Percentiles rank a stretch among this genome's conserved stretches.
These are phyloP conservation scores for Mycena galericulata DNA, from an alignment of 768 basidiomycete species.

Conservation along the genomic window DNA sequence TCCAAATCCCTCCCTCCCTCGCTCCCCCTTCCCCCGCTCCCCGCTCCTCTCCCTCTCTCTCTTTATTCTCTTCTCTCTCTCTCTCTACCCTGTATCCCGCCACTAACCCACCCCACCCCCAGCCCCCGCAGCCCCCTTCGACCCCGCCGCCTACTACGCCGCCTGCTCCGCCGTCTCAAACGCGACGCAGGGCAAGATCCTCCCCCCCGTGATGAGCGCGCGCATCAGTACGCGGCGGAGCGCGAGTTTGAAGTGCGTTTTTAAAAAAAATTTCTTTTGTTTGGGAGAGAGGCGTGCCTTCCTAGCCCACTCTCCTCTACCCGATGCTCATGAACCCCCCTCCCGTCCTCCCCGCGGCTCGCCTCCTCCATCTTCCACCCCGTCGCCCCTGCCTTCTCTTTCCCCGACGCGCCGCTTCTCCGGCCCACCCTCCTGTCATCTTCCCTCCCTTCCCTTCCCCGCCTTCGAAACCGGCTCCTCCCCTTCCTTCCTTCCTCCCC, in stretches of 20 bases:
- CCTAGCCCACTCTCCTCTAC: not conserved
- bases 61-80: no score
- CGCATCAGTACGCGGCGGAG: slow-evolving; percentile 80
- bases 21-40: no score
- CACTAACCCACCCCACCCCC: no score
- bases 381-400: not conserved
- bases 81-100: no score
- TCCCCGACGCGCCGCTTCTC: not conserved
- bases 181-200: slow-evolving; percentile 70
- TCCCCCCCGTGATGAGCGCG: slow-evolving; percentile 88
- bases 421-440: not conserved
- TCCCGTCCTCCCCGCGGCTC: no score
- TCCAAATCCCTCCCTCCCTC: no score
- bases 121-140: slow-evolving; percentile 54
- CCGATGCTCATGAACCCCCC: not conserved
- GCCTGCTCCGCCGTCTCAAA: slow-evolving; percentile 84
- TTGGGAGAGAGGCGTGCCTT: not conserved
- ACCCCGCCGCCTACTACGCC: slow-evolving; percentile 63
- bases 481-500: not conserved
- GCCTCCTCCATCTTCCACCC: not conserved
- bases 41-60: no score
- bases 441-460: not conserved
- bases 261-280: not conserved
- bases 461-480: no score
- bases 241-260: slow-evolving; percentile 63